Evolutionary conservation across 139 green algal species (phyloP), one percentile per base, ranked within the genome.

Genomic region (Chloropicon primus): DNA sequence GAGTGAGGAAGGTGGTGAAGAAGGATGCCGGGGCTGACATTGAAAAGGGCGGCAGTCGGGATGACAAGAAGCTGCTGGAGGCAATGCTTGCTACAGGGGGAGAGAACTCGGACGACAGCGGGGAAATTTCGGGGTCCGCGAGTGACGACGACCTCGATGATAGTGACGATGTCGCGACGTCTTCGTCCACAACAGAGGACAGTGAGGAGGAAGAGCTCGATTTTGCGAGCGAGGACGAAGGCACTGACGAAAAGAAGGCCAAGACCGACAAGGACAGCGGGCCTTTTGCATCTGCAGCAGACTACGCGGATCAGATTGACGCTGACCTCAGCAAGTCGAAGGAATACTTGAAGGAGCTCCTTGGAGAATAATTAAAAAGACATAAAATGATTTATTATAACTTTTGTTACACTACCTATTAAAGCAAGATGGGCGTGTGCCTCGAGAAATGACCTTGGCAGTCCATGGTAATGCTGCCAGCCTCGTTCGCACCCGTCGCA

Each of bases 151-250:
- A 62, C 41, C 10, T n/a, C 10, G 41, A 17, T 17, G 41, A 62
- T 17, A 17, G 17, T 5, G 41, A 62, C 41, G 17, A 17, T 17
- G 41, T n/a, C 5, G 41, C 17, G 41, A 62, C 41, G 10, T 62
- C 41, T 17, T 5, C 10, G 10, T 62, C 41, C 17, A 17, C 10
- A 5, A n/a, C 41, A 17, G 41, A 62, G 17, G 41, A 62, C 41
- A 62, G 41, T 62, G 41, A 62, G 17, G 41, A 62, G 10, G 41
- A 62, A 17, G 10, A 5, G 17, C 5, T 62, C 10, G 72, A 28
- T 24, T 75, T 28, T 17, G 72, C 5, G 72, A 75, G 72, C 72
- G 72, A 28, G 26, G 25, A 75, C 72, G 72, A 75, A 75, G 72
- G 10, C 5, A 28, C 5, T 22, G 72, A 24, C 24, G 72, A 75